Conservation (phyloP, 306 rosid genomes). For the Cicer yamashitae region DNA sequence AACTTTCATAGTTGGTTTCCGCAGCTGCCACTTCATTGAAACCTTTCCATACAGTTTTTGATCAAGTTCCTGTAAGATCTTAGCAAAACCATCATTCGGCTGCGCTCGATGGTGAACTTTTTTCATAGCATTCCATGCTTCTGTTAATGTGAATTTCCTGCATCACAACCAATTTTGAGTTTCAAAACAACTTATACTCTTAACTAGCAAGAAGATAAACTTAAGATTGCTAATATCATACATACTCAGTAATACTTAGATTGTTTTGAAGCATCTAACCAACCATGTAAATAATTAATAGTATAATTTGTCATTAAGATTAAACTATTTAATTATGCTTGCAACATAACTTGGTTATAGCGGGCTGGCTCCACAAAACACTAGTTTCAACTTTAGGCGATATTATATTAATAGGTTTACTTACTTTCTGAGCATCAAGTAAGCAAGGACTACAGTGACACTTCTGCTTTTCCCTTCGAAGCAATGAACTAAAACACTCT, state of each 20-base stretch:
- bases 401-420: conserved; percentile 44
- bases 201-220: conserved; percentile 22
- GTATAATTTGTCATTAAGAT: conserved; percentile 6
- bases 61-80: conserved; percentile 68
- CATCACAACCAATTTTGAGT: conserved; percentile 43
- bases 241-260: neutral
- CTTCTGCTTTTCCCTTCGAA: conserved; percentile 97
- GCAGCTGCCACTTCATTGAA: conserved; percentile 91
- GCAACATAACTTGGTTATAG: conserved; percentile 24
- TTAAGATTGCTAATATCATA: neutral
- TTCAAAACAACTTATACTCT: conserved; percentile 1
- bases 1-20: conserved; percentile 80
- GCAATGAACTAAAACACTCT: conserved; percentile 87
- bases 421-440: conserved; percentile 88
- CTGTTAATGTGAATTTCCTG: conserved; percentile 71
- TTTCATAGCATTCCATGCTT: conserved; percentile 85
- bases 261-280: conserved; percentile 6
- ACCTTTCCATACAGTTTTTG: conserved; percentile 67
- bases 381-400: neutral
- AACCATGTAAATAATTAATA: conserved; percentile 8
- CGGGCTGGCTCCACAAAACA: conserved; percentile 18
- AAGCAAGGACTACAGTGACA: conserved; percentile 87
- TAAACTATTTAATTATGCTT: neutral
- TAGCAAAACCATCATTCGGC: conserved; percentile 91
- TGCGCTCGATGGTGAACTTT: conserved; percentile 88